Base-by-base conservation (phyloP, 108 stramenopile species). In the Fragilaria crotonensis region DNA sequence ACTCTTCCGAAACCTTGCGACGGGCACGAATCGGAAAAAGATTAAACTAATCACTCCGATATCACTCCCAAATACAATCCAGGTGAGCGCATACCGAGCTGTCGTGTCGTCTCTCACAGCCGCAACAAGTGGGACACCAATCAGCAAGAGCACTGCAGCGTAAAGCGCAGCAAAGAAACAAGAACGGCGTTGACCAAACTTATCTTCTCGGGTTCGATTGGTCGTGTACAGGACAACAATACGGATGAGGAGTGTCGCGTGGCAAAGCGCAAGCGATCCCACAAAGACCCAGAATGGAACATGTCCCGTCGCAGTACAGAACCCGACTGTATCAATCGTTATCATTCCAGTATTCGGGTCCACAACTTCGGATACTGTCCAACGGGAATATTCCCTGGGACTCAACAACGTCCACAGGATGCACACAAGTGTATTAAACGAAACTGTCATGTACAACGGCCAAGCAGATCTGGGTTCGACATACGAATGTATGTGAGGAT, bases 101-200 rank as follows among this genome's bases (percentile, higher is more conserved):
- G 41, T 61, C 14, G 53, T 48, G 54, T 36, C 67, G 33, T 73
- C 75, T 45, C 62, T 33, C 4, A 73, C 71, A 9, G 75, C 75
- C 49, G 73, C 25, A 26, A 80, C 44, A 49, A 80, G 54, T 11
- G 75, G 75, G 25, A 73, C 31, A 36, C 78, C 78, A 48, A 80
- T 45, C 2, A 80, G 23, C 25, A 76, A 25, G n/a, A 80, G 23
- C 33, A 76, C 75, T 32, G 59, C 61, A 33, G 68, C 61, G 25
- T 60, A 68, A n/a, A 68, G 41, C 0, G 75, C 68, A 21, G 78
- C 75, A 30, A 73, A 48, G 45, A 66, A 63, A 46, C 75, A 57
- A 54, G 68, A 76, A 33, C 75, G 75, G 33, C 63, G 63, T 59
- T 80, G 73, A 51, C 75, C 73, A 36, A 75, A 80, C 4, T 75